Base-by-base conservation (phyloP, 352 stramenopile genomes). In the Halophytophthora batemanensis region DNA sequence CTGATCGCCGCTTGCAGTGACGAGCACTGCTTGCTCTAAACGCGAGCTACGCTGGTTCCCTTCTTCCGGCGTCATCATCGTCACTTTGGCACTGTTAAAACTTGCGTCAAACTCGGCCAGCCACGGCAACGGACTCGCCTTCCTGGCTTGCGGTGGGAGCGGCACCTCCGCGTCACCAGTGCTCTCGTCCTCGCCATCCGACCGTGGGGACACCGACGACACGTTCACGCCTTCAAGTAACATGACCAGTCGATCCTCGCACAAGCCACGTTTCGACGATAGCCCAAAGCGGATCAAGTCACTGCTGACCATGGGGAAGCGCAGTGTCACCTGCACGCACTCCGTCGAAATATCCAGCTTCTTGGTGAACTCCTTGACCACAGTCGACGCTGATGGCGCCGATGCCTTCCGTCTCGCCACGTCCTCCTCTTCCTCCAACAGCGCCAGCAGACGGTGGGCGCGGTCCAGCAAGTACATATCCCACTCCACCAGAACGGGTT, bases 391-490 rank as follows among this genome's bases (percentile, higher is more conserved):
- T 29, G 34, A 34, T 25, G 38, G 49, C 13, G 58, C 53, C 4
- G 25, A 33, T 36, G 31, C 7, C 43, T 65, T 63, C 50, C 50
- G 50, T 44, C 60, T 66, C 19, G 44, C 18, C 17, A 21, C 7
- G 6, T 59, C 56, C 21, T 51, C 35, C 50, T 66, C 64, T 36
- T 88, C 74, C 63, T 93, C 81, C 50, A 92, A 52, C 19, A 93
- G 41, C 19, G 80, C 77, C 69, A 93, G 73, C 34, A 90, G 59
- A 14, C 78, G 73, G 53, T 91, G 74, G 1, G 81, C 70, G 45
- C 85, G 76, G 59, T 94, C 78, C 18, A 95, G 61, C 33, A 95
- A 57, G 59, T 91, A 86, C 83, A 93, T 90, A 70, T 95, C 85
- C 71, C 71, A 92, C 66, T 95, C 85, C 10, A 95, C 45, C 2